phyloP scores from a whole-genome alignment of 176 grass and related monocot species.

The Aegilops sharonensis region DNA sequence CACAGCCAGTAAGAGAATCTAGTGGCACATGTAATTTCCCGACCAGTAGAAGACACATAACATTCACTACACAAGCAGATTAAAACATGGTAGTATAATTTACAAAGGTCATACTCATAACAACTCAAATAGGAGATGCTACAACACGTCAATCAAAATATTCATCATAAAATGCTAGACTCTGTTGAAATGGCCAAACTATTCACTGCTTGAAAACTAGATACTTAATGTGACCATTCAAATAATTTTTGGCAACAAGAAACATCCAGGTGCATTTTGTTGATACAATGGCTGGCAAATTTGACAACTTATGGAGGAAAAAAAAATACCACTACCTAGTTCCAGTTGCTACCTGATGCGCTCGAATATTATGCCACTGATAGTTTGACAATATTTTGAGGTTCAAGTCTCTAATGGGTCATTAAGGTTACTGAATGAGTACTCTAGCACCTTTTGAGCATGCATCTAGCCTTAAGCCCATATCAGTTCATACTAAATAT shows the following conservation, averaged over 20 bases:
- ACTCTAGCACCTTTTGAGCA: constrained; percentile 6
- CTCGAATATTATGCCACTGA: not conserved
- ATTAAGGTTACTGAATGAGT: not conserved
- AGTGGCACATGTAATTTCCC: constrained; percentile 12
- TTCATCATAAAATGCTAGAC: not conserved
- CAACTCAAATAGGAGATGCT: not conserved
- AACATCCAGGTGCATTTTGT: not conserved
- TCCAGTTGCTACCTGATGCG: not conserved
- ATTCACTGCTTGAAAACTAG: not conserved
- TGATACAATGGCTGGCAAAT: not conserved
- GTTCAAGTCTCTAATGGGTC: not conserved
- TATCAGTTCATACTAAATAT: not conserved
- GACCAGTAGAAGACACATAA: constrained; percentile 17
- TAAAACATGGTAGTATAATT: not conserved
- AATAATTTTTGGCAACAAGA: not conserved
- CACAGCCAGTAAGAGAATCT: not conserved
- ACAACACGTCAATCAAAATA: not conserved
- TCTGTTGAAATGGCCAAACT: not conserved
- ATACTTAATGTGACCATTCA: not conserved
- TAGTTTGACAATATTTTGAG: constrained; percentile 2
- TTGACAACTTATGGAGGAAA: not conserved
- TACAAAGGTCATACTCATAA: not conserved
- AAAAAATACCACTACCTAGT: not conserved
- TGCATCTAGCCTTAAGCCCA: not conserved
- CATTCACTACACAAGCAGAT: constrained; percentile 1